These are phyloP conservation scores for Tuber umbilicatum DNA, from an alignment of 495 filamentous ascomycete genomes.

Conservation along the genomic window DNA sequence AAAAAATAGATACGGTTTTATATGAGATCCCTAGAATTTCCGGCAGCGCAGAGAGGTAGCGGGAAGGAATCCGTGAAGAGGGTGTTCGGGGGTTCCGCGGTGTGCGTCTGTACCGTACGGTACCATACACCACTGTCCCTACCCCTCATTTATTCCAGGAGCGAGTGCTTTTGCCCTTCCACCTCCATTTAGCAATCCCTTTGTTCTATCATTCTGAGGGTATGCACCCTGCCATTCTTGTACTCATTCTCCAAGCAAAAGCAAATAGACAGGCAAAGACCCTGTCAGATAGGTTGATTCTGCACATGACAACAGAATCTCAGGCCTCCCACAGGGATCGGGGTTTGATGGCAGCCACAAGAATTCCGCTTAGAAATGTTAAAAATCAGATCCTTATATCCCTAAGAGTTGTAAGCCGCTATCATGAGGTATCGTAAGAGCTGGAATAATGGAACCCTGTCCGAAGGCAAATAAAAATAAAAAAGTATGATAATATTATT, in stretches of 20 bases:
- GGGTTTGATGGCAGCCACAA: not conserved
- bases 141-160: not conserved
- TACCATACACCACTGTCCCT: too few relatives aligned
- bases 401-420: not conserved
- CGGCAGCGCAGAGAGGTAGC: not conserved
- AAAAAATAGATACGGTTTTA: not conserved
- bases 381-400: not conserved
- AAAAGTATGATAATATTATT: too few relatives aligned
- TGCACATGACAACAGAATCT: not conserved
- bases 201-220: not conserved
- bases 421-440: not conserved
- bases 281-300: not conserved
- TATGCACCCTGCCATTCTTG: not conserved
- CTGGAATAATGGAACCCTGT: not conserved
- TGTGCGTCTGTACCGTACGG: not conserved
- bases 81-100: not conserved
- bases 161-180: not conserved
- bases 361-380: too few relatives aligned
- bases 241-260: not conserved
- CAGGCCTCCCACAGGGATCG: not conserved
- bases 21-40: not conserved
- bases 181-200: not conserved
- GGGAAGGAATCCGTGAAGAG: not conserved
- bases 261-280: not conserved
- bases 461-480: not conserved